Base-by-base conservation (phyloP, 805 yeast genomes). In the Candida sakaeoensis region DNA sequence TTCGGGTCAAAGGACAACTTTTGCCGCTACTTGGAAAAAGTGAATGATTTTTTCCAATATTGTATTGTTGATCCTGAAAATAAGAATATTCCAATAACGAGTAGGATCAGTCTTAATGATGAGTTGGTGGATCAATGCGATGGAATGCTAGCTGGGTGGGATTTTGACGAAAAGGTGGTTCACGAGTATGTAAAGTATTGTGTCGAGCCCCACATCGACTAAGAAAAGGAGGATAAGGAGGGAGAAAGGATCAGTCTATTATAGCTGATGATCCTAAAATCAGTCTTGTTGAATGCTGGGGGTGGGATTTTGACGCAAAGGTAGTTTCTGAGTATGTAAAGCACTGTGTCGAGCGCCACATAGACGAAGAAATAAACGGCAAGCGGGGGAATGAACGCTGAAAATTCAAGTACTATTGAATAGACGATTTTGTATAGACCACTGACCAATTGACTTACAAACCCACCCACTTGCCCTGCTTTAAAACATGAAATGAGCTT, bases 1-100 rank as follows among this genome's bases (percentile, higher is more conserved):
- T 60, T 57, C 43, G 67, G 66, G 2, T 52, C 57, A 25, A 41
- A 34, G 18, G 60, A 58, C 12, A 51, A 52, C 13, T 45, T 58
- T 33, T 27, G 37, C 5, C 25, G 49, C 23, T 60, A 61, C 34
- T 32, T 49, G 7, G 54, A 48, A 19, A 53, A 50, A 38, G 37
- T 60, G 4, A 53, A 54, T 54, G 59, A 50, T 21, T 46, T 59
- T 17, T 50, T 60, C 35, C 45, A 39, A 14, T 50, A 45, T 35
- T 35, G 58, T 33, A 46, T 44, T 19, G 9, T 24, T 12, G 31
- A 33, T 13, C 33, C 31, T 8, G 23, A 28, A 13, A 36, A 33
- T 13, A 33, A 25, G 14, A 14, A 28, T 33, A 37, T 55, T 2
- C 37, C 42, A 9, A 50, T 60, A 6, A 54, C 59, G 6, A 17